These are phyloP conservation scores for Dactylellina cionopaga DNA, from an alignment of 2,329 filamentous ascomycete genomes.

Conservation along the genomic window DNA sequence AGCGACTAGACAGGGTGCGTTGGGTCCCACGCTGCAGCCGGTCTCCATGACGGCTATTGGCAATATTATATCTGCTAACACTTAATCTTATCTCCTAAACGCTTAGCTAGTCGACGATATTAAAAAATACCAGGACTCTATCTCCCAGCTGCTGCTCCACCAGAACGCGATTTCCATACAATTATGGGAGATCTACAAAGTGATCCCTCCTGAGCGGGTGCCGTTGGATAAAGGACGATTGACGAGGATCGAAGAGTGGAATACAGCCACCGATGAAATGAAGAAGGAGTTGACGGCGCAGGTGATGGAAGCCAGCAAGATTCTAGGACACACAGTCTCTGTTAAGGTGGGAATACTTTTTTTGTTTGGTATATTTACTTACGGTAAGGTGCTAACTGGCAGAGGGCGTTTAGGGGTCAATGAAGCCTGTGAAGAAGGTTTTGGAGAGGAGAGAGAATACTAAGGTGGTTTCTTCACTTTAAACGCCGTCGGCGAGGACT, in stretches of 20 bases:
- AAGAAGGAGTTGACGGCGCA: constrained; percentile 35
- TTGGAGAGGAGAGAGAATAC: constrained; percentile 87
- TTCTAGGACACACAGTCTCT: constrained; percentile 22
- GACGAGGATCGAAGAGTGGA: constrained; percentile 35
- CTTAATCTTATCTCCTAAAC: not conserved
- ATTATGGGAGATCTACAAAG: constrained; percentile 24
- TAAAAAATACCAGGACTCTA: constrained; percentile 33
- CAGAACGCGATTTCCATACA: constrained; percentile 37
- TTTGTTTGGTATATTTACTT: not conserved
- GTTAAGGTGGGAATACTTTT: constrained; percentile 20
- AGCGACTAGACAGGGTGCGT: constrained; percentile 41
- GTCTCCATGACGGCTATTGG: not conserved
- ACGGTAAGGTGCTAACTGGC: not conserved
- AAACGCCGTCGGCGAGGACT: constrained; percentile 53
- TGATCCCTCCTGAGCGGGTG: constrained; percentile 27
- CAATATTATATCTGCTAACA: not conserved
- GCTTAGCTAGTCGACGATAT: constrained; percentile 39
- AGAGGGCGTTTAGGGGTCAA: constrained; percentile 9
- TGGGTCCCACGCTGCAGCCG: not conserved
- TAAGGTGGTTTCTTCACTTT: constrained; percentile 64
- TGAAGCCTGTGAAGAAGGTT: constrained; percentile 79
- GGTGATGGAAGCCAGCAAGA: not conserved
- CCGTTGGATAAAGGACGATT: constrained; percentile 32
- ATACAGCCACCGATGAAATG: constrained; percentile 18
- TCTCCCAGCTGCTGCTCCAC: constrained; percentile 41